These are phyloP conservation scores for Cercospora canescens DNA, from an alignment of 2,329 filamentous ascomycete genomes.

Conservation along the genomic window DNA sequence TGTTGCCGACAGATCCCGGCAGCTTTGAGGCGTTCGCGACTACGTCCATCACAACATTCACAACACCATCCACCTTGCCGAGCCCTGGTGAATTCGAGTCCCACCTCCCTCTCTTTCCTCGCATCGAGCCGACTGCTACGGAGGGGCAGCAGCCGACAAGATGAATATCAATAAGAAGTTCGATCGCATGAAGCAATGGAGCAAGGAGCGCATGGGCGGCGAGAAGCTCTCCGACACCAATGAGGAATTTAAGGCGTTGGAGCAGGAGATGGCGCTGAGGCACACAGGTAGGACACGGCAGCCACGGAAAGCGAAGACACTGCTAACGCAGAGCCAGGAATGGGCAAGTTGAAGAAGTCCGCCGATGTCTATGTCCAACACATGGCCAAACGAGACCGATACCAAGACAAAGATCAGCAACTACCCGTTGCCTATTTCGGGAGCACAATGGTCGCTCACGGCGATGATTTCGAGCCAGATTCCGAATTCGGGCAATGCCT, in stretches of 20 bases:
- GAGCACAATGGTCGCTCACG: constrained; percentile 81
- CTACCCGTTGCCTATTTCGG: constrained; percentile 78
- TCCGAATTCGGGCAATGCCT: constrained; percentile 91
- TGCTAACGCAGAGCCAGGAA: constrained; percentile 56
- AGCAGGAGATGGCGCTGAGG: constrained; percentile 85
- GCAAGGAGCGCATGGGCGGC: constrained; percentile 91
- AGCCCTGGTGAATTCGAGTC: background rate
- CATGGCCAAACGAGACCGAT: constrained; percentile 78
- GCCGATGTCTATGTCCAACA: constrained; percentile 88
- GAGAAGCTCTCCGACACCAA: constrained; percentile 84
- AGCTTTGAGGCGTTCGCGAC: background rate
- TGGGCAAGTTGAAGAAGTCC: constrained; percentile 84
- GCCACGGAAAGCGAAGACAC: background rate
- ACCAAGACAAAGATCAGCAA: constrained; percentile 84
- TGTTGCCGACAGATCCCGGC: background rate
- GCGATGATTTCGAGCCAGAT: constrained; percentile 87
- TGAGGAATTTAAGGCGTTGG: constrained; percentile 87
- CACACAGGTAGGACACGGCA: constrained; percentile 67
- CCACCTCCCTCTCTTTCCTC: background rate
- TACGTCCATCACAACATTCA: background rate
- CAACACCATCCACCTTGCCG: background rate
- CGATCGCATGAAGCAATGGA: constrained; percentile 96
- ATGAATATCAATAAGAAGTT: constrained; percentile 79
- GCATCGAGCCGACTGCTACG: background rate
- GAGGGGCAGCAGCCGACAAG: constrained; percentile 19